Percentiles rank a stretch among this genome's conserved stretches.
These are phyloP conservation scores for Erigeron philadelphicus DNA, from an alignment of 140 eudicot species.

Conservation along the genomic window DNA sequence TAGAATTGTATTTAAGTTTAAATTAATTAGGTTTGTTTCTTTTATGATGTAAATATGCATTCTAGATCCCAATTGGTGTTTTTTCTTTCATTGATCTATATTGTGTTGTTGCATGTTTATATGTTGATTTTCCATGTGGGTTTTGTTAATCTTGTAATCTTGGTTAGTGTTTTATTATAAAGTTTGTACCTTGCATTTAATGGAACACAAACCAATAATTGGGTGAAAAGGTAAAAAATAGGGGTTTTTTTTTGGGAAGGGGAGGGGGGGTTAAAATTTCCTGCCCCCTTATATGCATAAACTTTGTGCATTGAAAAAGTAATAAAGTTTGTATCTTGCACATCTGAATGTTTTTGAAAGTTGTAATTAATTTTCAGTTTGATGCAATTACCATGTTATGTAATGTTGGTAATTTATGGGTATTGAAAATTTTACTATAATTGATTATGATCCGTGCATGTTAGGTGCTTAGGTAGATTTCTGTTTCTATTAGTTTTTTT, in stretches of 20 bases:
- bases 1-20: neutral
- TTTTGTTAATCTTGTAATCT: conserved; percentile 7
- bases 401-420: neutral
- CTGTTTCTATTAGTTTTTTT: neutral
- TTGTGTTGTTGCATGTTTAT: conserved; percentile 5
- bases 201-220: neutral
- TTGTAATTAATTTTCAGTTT: neutral
- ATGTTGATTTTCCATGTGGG: conserved; percentile 7
- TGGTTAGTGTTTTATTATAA: neutral
- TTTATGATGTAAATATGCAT: neutral
- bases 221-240: too few relatives aligned
- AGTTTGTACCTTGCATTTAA: neutral
- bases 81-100: neutral
- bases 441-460: conserved; percentile 5
- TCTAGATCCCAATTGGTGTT: conserved; percentile 27
- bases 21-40: neutral
- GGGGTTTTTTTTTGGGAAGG: neutral
- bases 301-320: too few relatives aligned
- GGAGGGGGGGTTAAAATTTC: neutral
- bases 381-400: conserved; percentile 6
- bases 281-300: too few relatives aligned
- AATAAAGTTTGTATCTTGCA: conserved; percentile 8
- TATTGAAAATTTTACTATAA: neutral
- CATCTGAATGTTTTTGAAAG: conserved; percentile 11
- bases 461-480: neutral